phyloP scores from a whole-genome alignment of 208 protist genomes.

The Trypanosoma congolense region DNA sequence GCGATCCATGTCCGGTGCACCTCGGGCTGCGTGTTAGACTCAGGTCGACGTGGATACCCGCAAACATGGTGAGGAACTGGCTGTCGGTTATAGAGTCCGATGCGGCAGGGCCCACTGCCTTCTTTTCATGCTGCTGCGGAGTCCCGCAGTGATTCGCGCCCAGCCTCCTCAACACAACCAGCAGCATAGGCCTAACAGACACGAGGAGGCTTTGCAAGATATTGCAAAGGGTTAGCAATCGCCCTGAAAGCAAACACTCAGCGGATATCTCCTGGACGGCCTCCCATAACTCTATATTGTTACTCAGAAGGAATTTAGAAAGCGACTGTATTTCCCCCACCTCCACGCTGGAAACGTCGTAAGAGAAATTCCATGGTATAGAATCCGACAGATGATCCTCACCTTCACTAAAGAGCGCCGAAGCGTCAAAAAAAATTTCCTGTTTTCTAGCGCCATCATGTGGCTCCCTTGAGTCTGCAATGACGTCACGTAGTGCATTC shows the following conservation, averaged over 20 bases:
- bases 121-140: background rate
- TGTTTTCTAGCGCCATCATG: background rate
- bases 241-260: constrained; percentile 18
- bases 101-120: background rate
- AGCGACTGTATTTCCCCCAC: background rate
- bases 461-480: background rate
- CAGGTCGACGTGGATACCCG: constrained; percentile 61
- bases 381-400: background rate
- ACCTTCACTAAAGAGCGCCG: background rate
- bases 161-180: background rate
- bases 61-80: constrained; percentile 23
- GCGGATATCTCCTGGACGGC: constrained; percentile 19
- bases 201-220: constrained; percentile 36
- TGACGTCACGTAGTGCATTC: background rate
- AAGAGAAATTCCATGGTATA: background rate
- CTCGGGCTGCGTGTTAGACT: constrained; percentile 36
- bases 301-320: constrained; percentile 12
- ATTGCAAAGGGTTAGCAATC: constrained; percentile 22
- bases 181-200: constrained; percentile 3
- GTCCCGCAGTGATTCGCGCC: background rate
- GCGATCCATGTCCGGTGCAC: constrained; percentile 8
- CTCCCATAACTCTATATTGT: constrained; percentile 11
- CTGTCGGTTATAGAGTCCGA: background rate
- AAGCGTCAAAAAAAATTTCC: background rate
- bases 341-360: background rate